These are phyloP conservation scores for Barbarea vulgaris DNA, from an alignment of 345 rosid genomes.

Conservation along the genomic window DNA sequence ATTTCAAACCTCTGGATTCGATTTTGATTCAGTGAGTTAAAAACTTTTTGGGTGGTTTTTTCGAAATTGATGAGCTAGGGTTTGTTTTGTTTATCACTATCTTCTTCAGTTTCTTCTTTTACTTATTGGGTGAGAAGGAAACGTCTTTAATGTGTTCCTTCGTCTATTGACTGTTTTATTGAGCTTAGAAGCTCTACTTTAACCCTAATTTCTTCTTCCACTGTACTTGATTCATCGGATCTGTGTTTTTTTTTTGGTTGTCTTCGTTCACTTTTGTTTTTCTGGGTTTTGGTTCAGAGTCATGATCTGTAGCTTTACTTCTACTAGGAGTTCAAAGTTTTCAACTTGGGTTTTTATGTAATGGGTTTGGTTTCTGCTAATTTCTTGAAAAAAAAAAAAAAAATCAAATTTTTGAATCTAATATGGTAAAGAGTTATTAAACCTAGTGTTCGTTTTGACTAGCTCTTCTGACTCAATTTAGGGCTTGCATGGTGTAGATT, in stretches of 20 bases:
- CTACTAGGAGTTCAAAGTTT: not conserved
- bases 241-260: not conserved
- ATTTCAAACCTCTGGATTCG: slow-evolving; percentile 1
- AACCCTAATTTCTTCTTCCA: slow-evolving; percentile 34
- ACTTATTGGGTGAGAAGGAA: slow-evolving; percentile 12
- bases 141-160: slow-evolving; percentile 15
- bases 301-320: slow-evolving; percentile 2
- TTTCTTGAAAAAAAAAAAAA: not conserved
- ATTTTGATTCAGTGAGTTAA: not conserved
- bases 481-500: slow-evolving; percentile 21
- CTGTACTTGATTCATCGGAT: slow-evolving; percentile 31
- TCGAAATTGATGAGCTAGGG: slow-evolving; percentile 2
- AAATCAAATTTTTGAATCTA: slow-evolving; percentile 5
- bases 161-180: slow-evolving; percentile 24
- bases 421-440: slow-evolving; percentile 13
- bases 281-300: not conserved
- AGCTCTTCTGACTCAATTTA: not conserved
- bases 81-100: slow-evolving; percentile 9
- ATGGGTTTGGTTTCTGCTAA: not conserved
- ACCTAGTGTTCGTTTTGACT: slow-evolving; percentile 8
- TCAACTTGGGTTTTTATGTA: not conserved
- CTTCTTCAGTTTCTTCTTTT: slow-evolving; percentile 1
- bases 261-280: not conserved
- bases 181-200: slow-evolving; percentile 22
- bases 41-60: not conserved